phyloP scores from a whole-genome alignment of 352 stramenopile species.

The Phytophthora fragariae region DNA sequence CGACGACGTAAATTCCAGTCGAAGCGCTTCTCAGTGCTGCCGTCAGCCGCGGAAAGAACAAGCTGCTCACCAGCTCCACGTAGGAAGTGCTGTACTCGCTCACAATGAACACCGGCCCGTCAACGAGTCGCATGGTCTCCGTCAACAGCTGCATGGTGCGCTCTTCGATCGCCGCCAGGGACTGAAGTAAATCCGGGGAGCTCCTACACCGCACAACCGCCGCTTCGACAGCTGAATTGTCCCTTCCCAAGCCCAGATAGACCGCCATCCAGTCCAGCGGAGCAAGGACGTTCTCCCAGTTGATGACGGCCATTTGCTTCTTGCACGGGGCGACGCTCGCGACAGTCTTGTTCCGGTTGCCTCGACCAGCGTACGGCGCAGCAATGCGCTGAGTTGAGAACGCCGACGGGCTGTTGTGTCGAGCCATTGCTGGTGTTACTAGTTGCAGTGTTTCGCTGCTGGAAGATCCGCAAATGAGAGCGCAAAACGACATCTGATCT shows the following conservation, averaged over 20 bases:
- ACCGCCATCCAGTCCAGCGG: conserved; percentile 48
- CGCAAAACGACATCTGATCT: not conserved
- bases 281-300: conserved; percentile 65
- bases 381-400: conserved; percentile 19
- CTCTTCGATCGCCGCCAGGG: conserved; percentile 42
- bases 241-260: conserved; percentile 42
- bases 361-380: conserved; percentile 4
- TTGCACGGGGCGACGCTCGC: not conserved
- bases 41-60: conserved; percentile 60
- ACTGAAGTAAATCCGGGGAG: conserved; percentile 19
- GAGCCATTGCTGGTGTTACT: conserved; percentile 11
- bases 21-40: conserved; percentile 37
- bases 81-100: conserved; percentile 48
- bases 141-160: conserved; percentile 46
- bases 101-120: conserved; percentile 55
- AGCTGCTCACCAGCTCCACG: conserved; percentile 50
- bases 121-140: conserved; percentile 22
- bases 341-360: not conserved
- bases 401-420: conserved; percentile 3
- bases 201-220: conserved; percentile 27
- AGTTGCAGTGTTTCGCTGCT: conserved; percentile 5
- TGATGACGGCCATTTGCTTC: conserved; percentile 47
- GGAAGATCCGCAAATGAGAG: conserved; percentile 22
- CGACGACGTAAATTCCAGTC: conserved; percentile 54
- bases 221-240: conserved; percentile 31